Evolutionary conservation across 2,329 filamentous ascomycete species (phyloP).

Genomic region (Colletotrichum sp.): DNA sequence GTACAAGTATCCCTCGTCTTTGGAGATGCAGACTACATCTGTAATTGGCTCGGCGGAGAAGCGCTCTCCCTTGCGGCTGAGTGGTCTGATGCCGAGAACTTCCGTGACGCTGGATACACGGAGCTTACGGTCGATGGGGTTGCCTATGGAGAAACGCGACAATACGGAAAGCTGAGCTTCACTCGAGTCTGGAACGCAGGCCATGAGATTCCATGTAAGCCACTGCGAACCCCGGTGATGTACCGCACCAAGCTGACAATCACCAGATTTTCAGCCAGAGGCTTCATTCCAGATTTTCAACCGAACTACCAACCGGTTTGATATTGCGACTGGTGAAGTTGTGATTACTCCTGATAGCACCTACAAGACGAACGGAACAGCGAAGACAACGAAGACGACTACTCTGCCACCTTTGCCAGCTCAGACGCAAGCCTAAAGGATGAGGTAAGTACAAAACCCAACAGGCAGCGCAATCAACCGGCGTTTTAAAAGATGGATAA

Average conservation of each 20-base stretch:
- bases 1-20: constrained; percentile 61
- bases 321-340: constrained; percentile 50
- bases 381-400: neutral
- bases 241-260: neutral
- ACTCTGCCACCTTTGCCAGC: neutral
- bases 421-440: neutral
- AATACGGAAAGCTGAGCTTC: constrained; percentile 69
- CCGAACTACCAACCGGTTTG: constrained; percentile 51
- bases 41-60: constrained; percentile 58
- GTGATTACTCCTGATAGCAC: neutral
- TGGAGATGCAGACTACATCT: constrained; percentile 61
- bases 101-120: constrained; percentile 67
- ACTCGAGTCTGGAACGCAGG: constrained; percentile 61
- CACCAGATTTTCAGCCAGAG: constrained; percentile 49
- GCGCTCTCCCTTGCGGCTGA: constrained; percentile 57
- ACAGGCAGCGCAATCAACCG: too few relatives aligned
- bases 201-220: constrained; percentile 34
- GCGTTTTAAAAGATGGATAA: too few relatives aligned
- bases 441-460: neutral
- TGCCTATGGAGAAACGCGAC: constrained; percentile 68
- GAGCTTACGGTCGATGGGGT: constrained; percentile 64
- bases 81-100: constrained; percentile 63
- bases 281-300: constrained; percentile 52
- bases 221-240: accelerated
- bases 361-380: neutral